A percentile compares a stretch with the other conserved stretches of the same genome.
phyloP scores from a whole-genome alignment of 345 rosid species.

The Melaleuca quinquenervia region DNA sequence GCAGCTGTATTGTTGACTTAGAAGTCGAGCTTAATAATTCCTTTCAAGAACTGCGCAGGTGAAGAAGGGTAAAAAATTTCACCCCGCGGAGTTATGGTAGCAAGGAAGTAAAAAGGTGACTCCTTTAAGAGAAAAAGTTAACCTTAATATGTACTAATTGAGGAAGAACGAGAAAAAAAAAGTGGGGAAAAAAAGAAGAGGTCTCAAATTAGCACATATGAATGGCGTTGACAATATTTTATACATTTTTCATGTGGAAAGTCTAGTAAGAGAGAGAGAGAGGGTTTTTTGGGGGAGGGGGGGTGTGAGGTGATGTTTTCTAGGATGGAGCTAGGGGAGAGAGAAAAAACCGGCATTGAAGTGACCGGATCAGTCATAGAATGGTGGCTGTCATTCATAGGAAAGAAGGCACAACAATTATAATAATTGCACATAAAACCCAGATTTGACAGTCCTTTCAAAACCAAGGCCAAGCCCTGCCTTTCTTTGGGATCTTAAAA shows the following conservation, averaged over 20 bases:
- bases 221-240: not conserved
- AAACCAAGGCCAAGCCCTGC: not conserved
- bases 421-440: slow-evolving; percentile 8
- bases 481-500: slow-evolving; percentile 2
- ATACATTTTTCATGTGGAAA: not conserved
- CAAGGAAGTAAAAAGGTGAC: not conserved
- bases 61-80: not conserved
- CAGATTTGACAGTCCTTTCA: slow-evolving; percentile 6
- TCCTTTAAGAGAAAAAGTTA: not conserved
- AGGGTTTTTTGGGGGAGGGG: not conserved
- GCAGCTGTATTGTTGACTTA: not conserved
- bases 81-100: not conserved
- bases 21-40: not conserved
- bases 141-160: not conserved
- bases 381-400: not conserved
- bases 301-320: slow-evolving; percentile 8
- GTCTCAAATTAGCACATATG: not conserved
- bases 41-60: not conserved
- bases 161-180: not conserved
- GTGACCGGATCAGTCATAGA: slow-evolving; percentile 32
- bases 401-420: not conserved
- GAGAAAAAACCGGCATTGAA: slow-evolving; percentile 20
- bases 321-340: not conserved
- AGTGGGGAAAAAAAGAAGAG: not conserved
- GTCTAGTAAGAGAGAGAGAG: not conserved